Evolutionary conservation across 1,284 basidiomycete species (phyloP).

Genomic region (Pseudozyma hubeiensis): DNA sequence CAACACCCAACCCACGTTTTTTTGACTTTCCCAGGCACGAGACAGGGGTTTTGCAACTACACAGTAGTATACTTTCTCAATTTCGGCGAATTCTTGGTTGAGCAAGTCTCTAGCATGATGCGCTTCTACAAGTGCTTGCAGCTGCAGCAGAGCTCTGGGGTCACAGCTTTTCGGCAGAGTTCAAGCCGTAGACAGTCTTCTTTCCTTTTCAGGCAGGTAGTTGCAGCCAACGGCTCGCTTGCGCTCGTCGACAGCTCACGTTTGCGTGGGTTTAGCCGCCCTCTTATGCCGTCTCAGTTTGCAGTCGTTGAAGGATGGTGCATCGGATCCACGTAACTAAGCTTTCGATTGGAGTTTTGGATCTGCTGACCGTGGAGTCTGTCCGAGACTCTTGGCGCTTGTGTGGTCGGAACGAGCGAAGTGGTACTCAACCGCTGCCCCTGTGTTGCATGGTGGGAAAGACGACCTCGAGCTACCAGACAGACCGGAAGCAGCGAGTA

Average conservation of each 20-base stretch:
- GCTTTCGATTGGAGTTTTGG: not conserved
- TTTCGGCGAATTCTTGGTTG: constrained; percentile 10
- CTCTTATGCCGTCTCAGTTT: not conserved
- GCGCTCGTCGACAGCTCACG: constrained; percentile 35
- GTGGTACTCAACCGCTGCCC: not conserved
- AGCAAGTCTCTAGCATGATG: constrained; percentile 7
- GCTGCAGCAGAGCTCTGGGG: not conserved
- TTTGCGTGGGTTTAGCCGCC: not conserved
- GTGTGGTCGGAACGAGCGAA: too few species aligned
- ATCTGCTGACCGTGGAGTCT: not conserved
- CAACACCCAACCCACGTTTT: not conserved
- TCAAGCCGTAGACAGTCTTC: not conserved
- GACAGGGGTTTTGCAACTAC: constrained; percentile 21
- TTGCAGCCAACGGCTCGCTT: constrained; percentile 6
- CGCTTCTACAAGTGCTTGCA: too few species aligned
- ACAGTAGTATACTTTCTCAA: too few species aligned
- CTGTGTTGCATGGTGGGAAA: constrained; percentile 13
- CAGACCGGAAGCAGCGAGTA: constrained; percentile 1
- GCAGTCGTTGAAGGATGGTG: not conserved
- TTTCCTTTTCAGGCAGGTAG: constrained; percentile 23
- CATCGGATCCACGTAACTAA: constrained; percentile 2
- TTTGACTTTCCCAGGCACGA: constrained; percentile 23
- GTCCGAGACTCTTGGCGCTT: not conserved
- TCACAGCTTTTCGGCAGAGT: not conserved
- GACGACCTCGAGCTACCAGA: too few species aligned